phyloP scores from a whole-genome alignment of 306 rosid genomes.

The Vigna hirtella region DNA sequence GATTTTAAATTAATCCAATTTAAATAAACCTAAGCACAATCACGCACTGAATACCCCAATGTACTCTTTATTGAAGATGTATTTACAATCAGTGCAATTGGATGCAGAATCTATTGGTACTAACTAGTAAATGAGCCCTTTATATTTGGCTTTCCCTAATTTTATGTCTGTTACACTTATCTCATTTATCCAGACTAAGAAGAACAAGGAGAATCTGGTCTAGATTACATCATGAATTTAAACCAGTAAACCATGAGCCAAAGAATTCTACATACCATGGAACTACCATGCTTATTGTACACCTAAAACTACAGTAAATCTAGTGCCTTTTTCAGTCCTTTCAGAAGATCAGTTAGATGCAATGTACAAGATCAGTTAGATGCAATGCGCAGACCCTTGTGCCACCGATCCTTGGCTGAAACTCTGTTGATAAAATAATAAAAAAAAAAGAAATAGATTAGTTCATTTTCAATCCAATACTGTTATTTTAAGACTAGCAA shows the following conservation, averaged over 20 bases:
- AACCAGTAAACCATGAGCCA: slow-evolving; percentile 38
- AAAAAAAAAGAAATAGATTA: slow-evolving; percentile 28
- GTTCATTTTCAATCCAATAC: slow-evolving; percentile 11
- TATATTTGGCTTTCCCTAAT: not conserved
- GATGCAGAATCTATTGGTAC: not conserved
- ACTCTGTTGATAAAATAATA: slow-evolving; percentile 43
- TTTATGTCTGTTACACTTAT: not conserved
- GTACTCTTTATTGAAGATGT: not conserved
- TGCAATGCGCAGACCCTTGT: slow-evolving; percentile 45
- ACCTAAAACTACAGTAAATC: slow-evolving; percentile 22
- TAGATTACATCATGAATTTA: slow-evolving; percentile 27
- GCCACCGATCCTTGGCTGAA: slow-evolving; percentile 47
- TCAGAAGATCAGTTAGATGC: slow-evolving; percentile 48
- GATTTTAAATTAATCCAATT: too few species aligned
- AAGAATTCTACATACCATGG: slow-evolving; percentile 39
- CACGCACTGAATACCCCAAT: not conserved
- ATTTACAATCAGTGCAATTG: slow-evolving; percentile 10
- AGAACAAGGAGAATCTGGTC: not conserved
- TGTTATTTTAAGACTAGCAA: slow-evolving; percentile 16
- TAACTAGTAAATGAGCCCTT: not conserved
- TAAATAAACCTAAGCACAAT: not conserved
- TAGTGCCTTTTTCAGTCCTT: slow-evolving; percentile 37
- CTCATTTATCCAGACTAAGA: not conserved
- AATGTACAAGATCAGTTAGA: slow-evolving; percentile 48
- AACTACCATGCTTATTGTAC: slow-evolving; percentile 33